Base-by-base conservation (phyloP, 345 rosid genomes). In the Lumnitzera racemosa region DNA sequence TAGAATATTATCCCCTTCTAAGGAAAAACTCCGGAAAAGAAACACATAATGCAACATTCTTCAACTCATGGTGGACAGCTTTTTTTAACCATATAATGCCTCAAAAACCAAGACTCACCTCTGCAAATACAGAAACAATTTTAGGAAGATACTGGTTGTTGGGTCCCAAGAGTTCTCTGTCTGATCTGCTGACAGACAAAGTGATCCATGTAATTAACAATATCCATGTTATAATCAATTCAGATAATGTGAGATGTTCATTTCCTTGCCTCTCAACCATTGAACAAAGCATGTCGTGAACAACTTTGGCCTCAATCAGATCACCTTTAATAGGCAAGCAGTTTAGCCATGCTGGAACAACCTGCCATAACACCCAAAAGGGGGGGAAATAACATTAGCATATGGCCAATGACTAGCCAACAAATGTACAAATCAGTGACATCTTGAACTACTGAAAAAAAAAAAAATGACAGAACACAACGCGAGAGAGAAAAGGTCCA, bases 261-360 rank as follows among this genome's bases (percentile, higher is more conserved):
- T 20, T 14, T 57, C 53, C 54, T 62, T 71, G 86, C 99, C 99
- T 88, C 75, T 95, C 99, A 46, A 88, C 92, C 99, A 95, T 90
- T 49, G 78, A 74, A 76, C 97, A 95, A 62, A 95, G 99, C 81
- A 88, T 94, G 15, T 88, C 96, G 56, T 95, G 96, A 70, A 95
- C 99, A 62, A 82, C 84, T 76, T 95, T 95, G 70, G 99, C 99
- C 77, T 95, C 99, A 68, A 90, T 88, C 61, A 88, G 72, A 72
- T 95, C 99, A 55, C 95, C 96, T 70, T 80, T 78, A 53, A 95
- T 73, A 4, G 99, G 99, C 76, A 95, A 80, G 78, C 99, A 95
- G 78, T 86, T 95, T 76, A 95, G 77, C 99, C 99, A 95, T 24
- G 99, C 96, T 41, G 97, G 97, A 59, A 95, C 74, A 64, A 95